These are phyloP conservation scores for Lanmaoa rubissima DNA, from an alignment of 768 basidiomycete genomes.

Conservation along the genomic window DNA sequence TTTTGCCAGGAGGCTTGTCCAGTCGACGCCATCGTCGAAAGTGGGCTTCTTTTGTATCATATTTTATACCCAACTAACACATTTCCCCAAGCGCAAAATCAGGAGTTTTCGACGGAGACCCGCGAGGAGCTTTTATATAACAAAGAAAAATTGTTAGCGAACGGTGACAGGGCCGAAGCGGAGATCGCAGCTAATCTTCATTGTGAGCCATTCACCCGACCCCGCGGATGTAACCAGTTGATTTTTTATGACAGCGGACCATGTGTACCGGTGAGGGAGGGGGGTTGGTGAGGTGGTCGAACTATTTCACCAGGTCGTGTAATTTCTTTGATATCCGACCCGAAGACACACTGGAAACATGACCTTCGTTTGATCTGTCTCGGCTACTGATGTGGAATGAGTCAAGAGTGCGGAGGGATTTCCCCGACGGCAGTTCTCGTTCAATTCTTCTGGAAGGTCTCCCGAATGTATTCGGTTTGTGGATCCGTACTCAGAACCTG, in stretches of 20 bases:
- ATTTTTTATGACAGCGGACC: slow-evolving; percentile 59
- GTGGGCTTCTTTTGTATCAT: slow-evolving; percentile 46
- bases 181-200: slow-evolving; percentile 95
- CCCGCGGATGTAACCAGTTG: slow-evolving; percentile 14
- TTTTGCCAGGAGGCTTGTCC: slow-evolving; percentile 99
- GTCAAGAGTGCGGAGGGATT: neutral
- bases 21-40: slow-evolving; percentile 99
- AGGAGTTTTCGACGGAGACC: slow-evolving; percentile 96
- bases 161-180: slow-evolving; percentile 94
- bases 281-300: slow-evolving; percentile 6
- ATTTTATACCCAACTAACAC: slow-evolving; percentile 2
- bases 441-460: neutral
- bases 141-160: slow-evolving; percentile 97
- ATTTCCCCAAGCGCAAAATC: slow-evolving; percentile 79
- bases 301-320: slow-evolving; percentile 20
- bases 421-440: neutral
- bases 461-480: neutral
- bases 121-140: slow-evolving; percentile 98
- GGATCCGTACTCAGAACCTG: neutral
- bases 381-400: neutral
- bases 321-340: slow-evolving; percentile 13
- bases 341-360: slow-evolving; percentile 3
- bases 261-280: slow-evolving; percentile 75
- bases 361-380: slow-evolving; percentile 3
- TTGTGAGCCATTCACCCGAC: slow-evolving; percentile 42